Evolutionary conservation across 1,139 yeast species (phyloP).

Genomic region (Lodderomyces theae): DNA sequence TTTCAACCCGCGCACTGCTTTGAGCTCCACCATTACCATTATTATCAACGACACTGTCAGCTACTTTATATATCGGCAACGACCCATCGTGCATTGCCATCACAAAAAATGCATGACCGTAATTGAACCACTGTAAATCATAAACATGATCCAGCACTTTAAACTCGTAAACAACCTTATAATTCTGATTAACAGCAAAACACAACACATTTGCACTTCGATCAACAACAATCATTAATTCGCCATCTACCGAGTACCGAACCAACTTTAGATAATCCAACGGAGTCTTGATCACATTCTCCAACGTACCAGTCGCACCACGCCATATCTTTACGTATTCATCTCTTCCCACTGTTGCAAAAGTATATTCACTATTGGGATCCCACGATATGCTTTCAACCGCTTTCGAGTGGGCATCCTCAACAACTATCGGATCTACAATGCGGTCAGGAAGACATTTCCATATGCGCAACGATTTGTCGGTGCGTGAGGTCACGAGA

Average conservation of each 20-base stretch:
- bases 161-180: constrained; percentile 25
- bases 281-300: constrained; percentile 29
- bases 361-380: constrained; percentile 47
- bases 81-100: constrained; percentile 43
- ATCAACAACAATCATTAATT: constrained; percentile 48
- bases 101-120: constrained; percentile 27
- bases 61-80: constrained; percentile 25
- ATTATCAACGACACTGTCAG: constrained; percentile 9
- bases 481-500: constrained; percentile 47
- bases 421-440: constrained; percentile 37
- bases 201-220: constrained; percentile 31
- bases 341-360: constrained; percentile 63
- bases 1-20: not conserved
- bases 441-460: constrained; percentile 28
- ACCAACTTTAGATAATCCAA: constrained; percentile 27
- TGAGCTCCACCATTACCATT: not conserved
- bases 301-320: constrained; percentile 33
- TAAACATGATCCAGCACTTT: constrained; percentile 29
- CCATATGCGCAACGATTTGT: constrained; percentile 46
- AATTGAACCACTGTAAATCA: constrained; percentile 39
- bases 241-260: constrained; percentile 55
- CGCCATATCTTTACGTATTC: constrained; percentile 58
- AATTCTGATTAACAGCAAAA: constrained; percentile 25
- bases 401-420: constrained; percentile 43
- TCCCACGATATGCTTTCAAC: constrained; percentile 60